Percentiles rank a stretch among this genome's conserved stretches.
Evolutionary conservation across 129 eudicot genomes (phyloP).

Genomic region (Artemisia tridentata): DNA sequence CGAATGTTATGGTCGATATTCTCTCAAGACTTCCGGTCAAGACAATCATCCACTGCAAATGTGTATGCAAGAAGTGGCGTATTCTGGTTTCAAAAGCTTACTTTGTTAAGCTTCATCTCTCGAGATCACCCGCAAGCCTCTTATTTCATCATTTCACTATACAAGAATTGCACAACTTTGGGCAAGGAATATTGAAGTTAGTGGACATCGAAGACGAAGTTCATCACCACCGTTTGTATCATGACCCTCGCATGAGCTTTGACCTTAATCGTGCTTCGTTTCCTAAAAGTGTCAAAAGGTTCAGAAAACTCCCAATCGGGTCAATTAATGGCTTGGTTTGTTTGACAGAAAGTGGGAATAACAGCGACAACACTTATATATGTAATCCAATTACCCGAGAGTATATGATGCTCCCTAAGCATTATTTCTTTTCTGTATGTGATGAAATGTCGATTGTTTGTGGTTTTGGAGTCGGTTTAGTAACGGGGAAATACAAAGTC

Average conservation of each 20-base stretch:
- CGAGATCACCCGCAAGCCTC: slow-evolving; percentile 34
- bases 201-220: slow-evolving; percentile 21
- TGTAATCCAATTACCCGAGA: slow-evolving; percentile 54
- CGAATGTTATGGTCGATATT: slow-evolving; percentile 19
- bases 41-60: neutral
- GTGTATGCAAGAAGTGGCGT: slow-evolving; percentile 41
- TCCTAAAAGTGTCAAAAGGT: neutral
- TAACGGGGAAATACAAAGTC: slow-evolving; percentile 31
- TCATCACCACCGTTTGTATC: slow-evolving; percentile 14
- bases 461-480: slow-evolving; percentile 37
- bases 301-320: slow-evolving; percentile 13
- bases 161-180: neutral
- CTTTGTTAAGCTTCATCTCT: slow-evolving; percentile 32
- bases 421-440: neutral
- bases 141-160: slow-evolving; percentile 12
- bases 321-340: slow-evolving; percentile 32
- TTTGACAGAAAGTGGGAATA: slow-evolving; percentile 17
- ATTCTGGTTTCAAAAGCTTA: slow-evolving; percentile 27
- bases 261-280: slow-evolving; percentile 12
- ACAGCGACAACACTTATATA: slow-evolving; percentile 24
- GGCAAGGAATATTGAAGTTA: slow-evolving; percentile 20
- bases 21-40: too few species aligned
- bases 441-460: slow-evolving; percentile 1
- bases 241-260: slow-evolving; percentile 18
- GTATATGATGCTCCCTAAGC: slow-evolving; percentile 30